Conservation (phyloP, 129 eudicot genomes). For the Logfia minima region DNA sequence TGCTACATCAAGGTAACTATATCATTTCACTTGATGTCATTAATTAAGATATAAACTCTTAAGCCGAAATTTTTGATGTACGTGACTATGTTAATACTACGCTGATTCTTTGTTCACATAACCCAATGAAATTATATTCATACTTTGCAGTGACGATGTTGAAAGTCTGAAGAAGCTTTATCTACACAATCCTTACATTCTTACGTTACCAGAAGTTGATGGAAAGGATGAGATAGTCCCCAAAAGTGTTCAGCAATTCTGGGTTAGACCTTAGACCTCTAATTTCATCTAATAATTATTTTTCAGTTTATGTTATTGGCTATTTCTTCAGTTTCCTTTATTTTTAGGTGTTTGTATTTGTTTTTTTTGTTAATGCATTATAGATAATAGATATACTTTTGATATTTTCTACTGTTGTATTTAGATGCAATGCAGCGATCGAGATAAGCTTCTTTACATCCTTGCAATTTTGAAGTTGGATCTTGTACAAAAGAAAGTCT, state of each 20-base stretch:
- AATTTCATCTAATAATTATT: background rate
- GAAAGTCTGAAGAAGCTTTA: conserved; percentile 80
- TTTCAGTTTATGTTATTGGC: background rate
- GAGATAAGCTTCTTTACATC: conserved; percentile 79
- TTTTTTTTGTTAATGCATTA: background rate
- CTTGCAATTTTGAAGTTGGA: conserved; percentile 85
- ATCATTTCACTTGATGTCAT: background rate
- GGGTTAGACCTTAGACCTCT: conserved; percentile 37
- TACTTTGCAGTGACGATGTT: conserved; percentile 72
- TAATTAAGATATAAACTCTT: background rate
- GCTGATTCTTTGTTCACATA: background rate
- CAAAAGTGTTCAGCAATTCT: conserved; percentile 81
- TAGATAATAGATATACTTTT: background rate
- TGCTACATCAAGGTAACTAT: conserved; percentile 75
- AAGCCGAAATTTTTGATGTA: background rate
- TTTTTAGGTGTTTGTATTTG: background rate
- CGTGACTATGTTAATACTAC: background rate
- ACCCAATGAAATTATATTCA: background rate
- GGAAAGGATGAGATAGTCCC: conserved; percentile 82
- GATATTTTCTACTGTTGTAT: conserved; percentile 17
- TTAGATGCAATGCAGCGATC: conserved; percentile 76
- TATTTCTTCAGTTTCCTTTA: background rate
- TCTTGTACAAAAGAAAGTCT: conserved; percentile 84
- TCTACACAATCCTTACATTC: conserved; percentile 87
- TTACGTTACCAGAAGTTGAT: conserved; percentile 80